These are phyloP conservation scores for Plantago major DNA, from an alignment of 257 asterid genomes.

Conservation along the genomic window DNA sequence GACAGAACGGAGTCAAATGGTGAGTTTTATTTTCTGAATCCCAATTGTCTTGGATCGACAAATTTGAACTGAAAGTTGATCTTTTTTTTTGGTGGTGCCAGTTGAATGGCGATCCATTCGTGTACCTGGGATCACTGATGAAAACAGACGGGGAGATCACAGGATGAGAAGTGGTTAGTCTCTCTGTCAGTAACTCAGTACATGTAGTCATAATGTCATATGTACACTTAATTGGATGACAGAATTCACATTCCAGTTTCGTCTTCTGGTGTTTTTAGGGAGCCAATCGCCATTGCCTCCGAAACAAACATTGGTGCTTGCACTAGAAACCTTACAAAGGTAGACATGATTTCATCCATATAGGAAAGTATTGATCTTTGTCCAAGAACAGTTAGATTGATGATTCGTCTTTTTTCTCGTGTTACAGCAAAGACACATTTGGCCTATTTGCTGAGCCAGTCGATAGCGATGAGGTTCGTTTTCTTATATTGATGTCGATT, in stretches of 20 bases:
- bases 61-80: neutral
- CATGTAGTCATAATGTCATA: neutral
- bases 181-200: neutral
- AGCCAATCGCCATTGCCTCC: conserved; percentile 45
- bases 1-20: conserved; percentile 12
- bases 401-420: neutral
- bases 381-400: neutral
- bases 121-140: neutral
- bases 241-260: neutral
- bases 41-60: neutral
- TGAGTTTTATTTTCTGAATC: conserved; percentile 16
- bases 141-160: neutral
- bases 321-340: conserved; percentile 72
- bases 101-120: neutral
- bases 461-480: conserved; percentile 60
- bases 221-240: neutral
- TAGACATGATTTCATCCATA: conserved; percentile 12
- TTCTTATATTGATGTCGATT: neutral
- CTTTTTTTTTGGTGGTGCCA: conserved; percentile 1
- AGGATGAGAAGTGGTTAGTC: conserved; percentile 1
- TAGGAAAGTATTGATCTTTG: neutral
- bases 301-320: conserved; percentile 56
- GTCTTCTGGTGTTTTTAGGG: conserved; percentile 22
- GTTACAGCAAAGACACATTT: conserved; percentile 59
- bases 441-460: conserved; percentile 89